Evolutionary conservation across 1,284 basidiomycete species (phyloP).

Genomic region (Papiliotrema flavescens): DNA sequence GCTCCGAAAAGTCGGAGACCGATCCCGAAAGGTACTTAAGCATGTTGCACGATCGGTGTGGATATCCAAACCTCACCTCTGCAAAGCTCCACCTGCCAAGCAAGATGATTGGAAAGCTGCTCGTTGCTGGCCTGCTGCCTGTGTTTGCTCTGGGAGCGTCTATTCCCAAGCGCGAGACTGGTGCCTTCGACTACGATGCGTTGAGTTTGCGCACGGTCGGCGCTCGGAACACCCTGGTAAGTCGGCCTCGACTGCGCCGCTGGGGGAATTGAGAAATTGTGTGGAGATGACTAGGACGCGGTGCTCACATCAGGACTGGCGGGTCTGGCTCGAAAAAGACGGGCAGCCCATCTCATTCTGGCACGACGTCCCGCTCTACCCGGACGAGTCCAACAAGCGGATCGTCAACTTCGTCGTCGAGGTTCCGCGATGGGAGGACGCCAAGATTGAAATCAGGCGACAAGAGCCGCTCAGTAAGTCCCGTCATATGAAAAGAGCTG

Average conservation of each 20-base stretch:
- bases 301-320: neutral
- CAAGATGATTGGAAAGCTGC: neutral
- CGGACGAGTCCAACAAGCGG: conserved; percentile 9
- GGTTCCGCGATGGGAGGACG: conserved; percentile 12
- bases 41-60: too few species aligned
- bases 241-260: neutral
- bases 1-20: too few species aligned
- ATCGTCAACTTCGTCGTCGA: conserved; percentile 32
- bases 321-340: conserved; percentile 14
- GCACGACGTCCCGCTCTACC: conserved; percentile 18
- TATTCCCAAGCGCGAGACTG: neutral
- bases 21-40: too few species aligned
- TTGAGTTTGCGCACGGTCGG: neutral
- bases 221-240: neutral
- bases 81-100: neutral
- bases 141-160: conserved; percentile 1
- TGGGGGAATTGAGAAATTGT: too few species aligned
- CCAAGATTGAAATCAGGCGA: conserved; percentile 14
- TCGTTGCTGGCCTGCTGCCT: neutral
- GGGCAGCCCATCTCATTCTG: conserved; percentile 14
- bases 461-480: conserved; percentile 13
- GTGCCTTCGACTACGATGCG: neutral
- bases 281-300: too few species aligned
- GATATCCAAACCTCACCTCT: neutral
- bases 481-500: neutral